These are phyloP conservation scores for Annona cherimola DNA, from an alignment of 164 flowering plant genomes.

Conservation along the genomic window DNA sequence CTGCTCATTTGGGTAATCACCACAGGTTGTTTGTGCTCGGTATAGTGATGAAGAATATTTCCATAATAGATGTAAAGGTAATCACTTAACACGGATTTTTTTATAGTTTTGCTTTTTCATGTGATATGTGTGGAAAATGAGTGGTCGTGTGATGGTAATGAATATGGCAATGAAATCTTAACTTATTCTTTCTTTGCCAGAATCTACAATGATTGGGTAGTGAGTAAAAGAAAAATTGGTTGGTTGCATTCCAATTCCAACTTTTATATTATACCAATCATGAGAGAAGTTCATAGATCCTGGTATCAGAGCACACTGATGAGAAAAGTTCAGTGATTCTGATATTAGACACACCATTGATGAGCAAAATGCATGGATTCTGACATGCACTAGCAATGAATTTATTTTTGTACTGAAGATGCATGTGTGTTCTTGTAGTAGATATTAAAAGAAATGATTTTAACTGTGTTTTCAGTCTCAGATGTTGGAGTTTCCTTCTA, in stretches of 20 bases:
- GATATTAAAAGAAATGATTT: too few relatives aligned
- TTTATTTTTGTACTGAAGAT: too few relatives aligned
- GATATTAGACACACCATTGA: too few relatives aligned
- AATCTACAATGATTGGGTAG: not conserved
- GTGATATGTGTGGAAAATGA: not conserved
- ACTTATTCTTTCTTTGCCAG: not conserved
- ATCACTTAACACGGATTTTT: not conserved
- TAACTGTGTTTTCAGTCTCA: too few relatives aligned
- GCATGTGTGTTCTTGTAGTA: too few relatives aligned
- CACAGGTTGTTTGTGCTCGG: slow-evolving; percentile 85
- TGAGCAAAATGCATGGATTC: too few relatives aligned
- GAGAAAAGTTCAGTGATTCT: too few relatives aligned
- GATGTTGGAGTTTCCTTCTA: too few relatives aligned
- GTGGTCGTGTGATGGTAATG: not conserved
- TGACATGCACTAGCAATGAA: too few relatives aligned
- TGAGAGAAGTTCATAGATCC: not conserved
- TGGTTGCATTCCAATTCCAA: not conserved
- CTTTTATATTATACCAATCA: not conserved
- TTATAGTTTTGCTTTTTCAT: not conserved
- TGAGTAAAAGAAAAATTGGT: too few relatives aligned
- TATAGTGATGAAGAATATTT: slow-evolving; percentile 87
- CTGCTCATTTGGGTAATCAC: not conserved
- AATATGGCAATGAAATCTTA: not conserved
- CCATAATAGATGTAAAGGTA: slow-evolving; percentile 75
- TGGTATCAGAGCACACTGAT: too few relatives aligned